These are phyloP conservation scores for Lizonia empirigonia DNA, from an alignment of 2,329 filamentous ascomycete genomes.

Conservation along the genomic window DNA sequence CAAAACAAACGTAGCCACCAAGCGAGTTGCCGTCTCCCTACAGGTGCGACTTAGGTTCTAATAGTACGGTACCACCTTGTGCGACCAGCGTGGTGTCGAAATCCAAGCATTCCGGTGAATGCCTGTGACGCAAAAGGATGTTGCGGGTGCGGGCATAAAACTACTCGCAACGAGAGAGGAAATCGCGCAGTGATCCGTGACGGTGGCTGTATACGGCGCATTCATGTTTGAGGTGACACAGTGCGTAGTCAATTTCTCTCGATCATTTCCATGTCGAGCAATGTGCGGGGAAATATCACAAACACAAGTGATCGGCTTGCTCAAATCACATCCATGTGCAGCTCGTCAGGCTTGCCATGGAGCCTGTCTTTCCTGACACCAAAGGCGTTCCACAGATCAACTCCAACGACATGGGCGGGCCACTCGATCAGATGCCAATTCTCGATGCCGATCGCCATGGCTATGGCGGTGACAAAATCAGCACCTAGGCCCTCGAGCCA, in stretches of 20 bases:
- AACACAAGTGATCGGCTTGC: neutral
- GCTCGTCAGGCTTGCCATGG: slow-evolving; percentile 28
- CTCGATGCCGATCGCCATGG: slow-evolving; percentile 39
- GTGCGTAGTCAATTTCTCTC: too few species aligned
- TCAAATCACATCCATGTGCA: slow-evolving; percentile 40
- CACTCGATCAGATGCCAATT: slow-evolving; percentile 41
- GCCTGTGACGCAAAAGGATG: neutral
- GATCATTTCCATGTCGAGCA: too few species aligned
- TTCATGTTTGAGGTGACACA: too few species aligned
- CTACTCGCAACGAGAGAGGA: neutral
- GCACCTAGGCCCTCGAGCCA: slow-evolving; percentile 44
- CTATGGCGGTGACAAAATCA: slow-evolving; percentile 41
- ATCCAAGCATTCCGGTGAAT: neutral
- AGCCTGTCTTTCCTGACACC: slow-evolving; percentile 25
- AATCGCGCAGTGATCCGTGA: neutral
- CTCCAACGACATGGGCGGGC: slow-evolving; percentile 36
- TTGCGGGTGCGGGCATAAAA: neutral
- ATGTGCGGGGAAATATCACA: too few species aligned
- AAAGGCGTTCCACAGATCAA: slow-evolving; percentile 35
- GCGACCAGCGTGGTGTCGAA: neutral
- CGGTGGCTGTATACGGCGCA: too few species aligned
- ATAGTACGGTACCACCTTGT: neutral
- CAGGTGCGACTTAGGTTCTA: neutral
- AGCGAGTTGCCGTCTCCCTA: neutral
- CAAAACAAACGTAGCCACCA: neutral